phyloP scores from a whole-genome alignment of 2,329 filamentous ascomycete species.

The Trichoderma sp. region DNA sequence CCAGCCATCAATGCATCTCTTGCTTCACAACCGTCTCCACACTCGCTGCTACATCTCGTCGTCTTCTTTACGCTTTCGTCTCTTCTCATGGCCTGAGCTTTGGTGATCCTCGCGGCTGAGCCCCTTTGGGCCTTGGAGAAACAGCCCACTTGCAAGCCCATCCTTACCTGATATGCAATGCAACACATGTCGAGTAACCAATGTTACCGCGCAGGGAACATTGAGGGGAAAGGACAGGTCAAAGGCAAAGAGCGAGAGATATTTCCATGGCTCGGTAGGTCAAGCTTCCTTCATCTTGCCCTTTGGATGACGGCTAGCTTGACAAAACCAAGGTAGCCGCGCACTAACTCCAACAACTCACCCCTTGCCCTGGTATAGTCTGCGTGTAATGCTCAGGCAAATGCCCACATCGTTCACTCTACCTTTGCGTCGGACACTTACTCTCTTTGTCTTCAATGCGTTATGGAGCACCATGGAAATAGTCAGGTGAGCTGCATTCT shows the following conservation, averaged over 20 bases:
- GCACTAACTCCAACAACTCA: background rate
- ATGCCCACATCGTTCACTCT: background rate
- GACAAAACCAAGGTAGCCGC: background rate
- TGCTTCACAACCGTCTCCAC: constrained; percentile 5
- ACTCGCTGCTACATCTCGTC: background rate
- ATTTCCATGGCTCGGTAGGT: background rate
- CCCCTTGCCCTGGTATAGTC: background rate
- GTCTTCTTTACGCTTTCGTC: background rate
- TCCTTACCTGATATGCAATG: background rate
- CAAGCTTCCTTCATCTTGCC: background rate
- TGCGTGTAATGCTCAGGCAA: background rate
- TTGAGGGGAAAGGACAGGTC: background rate
- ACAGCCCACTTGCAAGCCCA: background rate
- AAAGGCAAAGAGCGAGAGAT: background rate
- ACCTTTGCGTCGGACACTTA: background rate
- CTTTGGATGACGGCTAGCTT: background rate
- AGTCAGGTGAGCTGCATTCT: constrained; percentile 6
- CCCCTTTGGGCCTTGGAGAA: background rate
- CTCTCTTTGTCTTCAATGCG: background rate
- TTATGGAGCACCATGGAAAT: background rate
- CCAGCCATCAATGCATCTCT: constrained; percentile 7
- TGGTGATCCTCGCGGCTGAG: constrained; percentile 1
- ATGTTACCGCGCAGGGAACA: background rate
- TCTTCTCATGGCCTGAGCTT: background rate
- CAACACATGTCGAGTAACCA: background rate